Evolutionary conservation across 208 protist genomes (phyloP).

Genomic region (Leishmania gerbilli): DNA sequence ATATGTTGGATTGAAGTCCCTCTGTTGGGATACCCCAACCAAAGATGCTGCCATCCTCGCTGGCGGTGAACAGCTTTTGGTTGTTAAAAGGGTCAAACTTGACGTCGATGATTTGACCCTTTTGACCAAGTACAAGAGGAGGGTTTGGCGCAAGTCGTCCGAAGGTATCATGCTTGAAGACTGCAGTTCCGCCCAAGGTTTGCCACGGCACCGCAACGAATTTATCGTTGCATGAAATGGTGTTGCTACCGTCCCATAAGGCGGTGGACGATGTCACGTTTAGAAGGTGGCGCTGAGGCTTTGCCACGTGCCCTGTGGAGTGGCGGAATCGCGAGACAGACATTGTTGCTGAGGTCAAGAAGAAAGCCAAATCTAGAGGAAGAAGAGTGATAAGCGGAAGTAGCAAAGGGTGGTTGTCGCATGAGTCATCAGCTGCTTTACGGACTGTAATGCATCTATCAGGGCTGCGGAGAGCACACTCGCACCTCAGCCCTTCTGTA

Average conservation of each 20-base stretch:
- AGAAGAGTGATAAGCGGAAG: not conserved
- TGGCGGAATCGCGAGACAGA: constrained; percentile 70
- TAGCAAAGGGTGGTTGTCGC: not conserved
- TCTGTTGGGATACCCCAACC: constrained; percentile 67
- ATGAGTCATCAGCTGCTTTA: not conserved
- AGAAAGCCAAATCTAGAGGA: not conserved
- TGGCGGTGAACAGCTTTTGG: constrained; percentile 71
- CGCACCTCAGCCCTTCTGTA: not conserved
- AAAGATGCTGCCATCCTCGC: constrained; percentile 74
- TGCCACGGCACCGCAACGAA: constrained; percentile 72
- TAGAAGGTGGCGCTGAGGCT: constrained; percentile 43
- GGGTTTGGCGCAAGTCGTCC: constrained; percentile 42
- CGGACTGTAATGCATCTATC: not conserved
- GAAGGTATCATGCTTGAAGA: constrained; percentile 48
- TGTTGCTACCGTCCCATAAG: constrained; percentile 76
- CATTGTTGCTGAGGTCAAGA: constrained; percentile 27
- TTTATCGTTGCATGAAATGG: constrained; percentile 62
- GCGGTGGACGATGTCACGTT: constrained; percentile 36
- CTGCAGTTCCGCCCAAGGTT: constrained; percentile 45
- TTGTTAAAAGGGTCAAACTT: constrained; percentile 79
- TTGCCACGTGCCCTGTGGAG: constrained; percentile 41
- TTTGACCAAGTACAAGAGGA: constrained; percentile 65
- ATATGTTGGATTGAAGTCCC: constrained; percentile 50
- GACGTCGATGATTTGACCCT: constrained; percentile 68
- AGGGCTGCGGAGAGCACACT: not conserved